These are phyloP conservation scores for Candida argentea DNA, from an alignment of 805 yeast genomes.

Conservation along the genomic window DNA sequence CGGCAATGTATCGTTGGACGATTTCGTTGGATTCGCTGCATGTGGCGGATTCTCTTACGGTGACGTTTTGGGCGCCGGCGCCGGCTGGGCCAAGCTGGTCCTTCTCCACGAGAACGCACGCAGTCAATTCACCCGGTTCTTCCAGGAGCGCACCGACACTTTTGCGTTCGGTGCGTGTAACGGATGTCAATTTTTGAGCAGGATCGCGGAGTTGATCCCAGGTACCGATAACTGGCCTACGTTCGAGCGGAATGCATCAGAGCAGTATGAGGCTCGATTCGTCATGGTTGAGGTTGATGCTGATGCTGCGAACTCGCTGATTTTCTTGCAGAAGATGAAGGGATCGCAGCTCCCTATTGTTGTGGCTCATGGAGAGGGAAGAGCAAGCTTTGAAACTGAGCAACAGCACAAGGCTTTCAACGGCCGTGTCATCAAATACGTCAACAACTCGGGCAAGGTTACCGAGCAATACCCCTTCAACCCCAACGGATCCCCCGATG, in stretches of 20 bases:
- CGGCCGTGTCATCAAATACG: constrained; percentile 59
- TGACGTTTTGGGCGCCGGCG: constrained; percentile 97
- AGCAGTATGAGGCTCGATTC: constrained; percentile 95
- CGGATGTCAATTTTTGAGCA: constrained; percentile 93
- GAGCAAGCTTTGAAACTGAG: constrained; percentile 56
- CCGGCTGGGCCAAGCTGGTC: constrained; percentile 98
- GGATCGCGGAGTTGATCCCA: constrained; percentile 78
- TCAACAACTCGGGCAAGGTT: constrained; percentile 81
- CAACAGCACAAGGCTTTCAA: constrained; percentile 38
- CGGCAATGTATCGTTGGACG: constrained; percentile 62
- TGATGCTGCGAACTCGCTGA: constrained; percentile 39
- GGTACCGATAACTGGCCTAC: constrained; percentile 95
- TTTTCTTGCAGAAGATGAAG: constrained; percentile 82
- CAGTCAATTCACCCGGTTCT: constrained; percentile 66
- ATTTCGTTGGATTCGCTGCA: constrained; percentile 89
- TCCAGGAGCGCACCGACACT: constrained; percentile 80
- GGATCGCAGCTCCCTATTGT: constrained; percentile 95
- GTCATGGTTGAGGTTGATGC: constrained; percentile 70
- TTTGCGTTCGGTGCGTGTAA: constrained; percentile 98
- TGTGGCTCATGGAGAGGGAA: constrained; percentile 98
- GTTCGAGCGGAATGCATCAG: constrained; percentile 82
- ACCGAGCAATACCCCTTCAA: constrained; percentile 85
- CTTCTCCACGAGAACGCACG: constrained; percentile 72
- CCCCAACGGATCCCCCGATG: constrained; percentile 93
- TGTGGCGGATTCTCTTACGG: constrained; percentile 99